Evolutionary conservation across 257 asterid species (phyloP).

Genomic region (Capsicum rhomboideum): DNA sequence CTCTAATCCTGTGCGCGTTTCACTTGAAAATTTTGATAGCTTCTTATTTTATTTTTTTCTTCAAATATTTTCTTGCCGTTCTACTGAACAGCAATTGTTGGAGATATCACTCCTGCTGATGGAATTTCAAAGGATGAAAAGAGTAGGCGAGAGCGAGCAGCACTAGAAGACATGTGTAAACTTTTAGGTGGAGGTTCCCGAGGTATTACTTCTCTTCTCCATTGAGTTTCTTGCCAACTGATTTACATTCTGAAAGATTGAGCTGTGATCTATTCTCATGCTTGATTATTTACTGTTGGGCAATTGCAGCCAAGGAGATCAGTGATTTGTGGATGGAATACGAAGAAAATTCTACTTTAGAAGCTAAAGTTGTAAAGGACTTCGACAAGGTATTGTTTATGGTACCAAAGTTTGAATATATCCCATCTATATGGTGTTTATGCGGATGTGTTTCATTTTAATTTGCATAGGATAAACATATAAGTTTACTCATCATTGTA

Average conservation of each 20-base stretch:
- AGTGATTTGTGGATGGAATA: slow-evolving; percentile 89
- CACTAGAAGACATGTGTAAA: slow-evolving; percentile 76
- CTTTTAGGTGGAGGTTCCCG: slow-evolving; percentile 85
- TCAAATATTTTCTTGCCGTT: not conserved
- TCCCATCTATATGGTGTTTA: not conserved
- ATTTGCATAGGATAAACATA: not conserved
- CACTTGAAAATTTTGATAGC: not conserved
- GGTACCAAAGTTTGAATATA: not conserved
- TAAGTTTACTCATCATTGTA: not conserved
- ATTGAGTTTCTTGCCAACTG: slow-evolving; percentile 1
- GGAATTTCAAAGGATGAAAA: slow-evolving; percentile 88
- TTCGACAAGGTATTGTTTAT: slow-evolving; percentile 68
- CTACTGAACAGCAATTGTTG: slow-evolving; percentile 66
- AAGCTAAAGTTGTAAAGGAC: slow-evolving; percentile 95
- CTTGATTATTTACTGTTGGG: slow-evolving; percentile 6
- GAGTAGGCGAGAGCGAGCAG: slow-evolving; percentile 74
- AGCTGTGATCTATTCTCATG: slow-evolving; percentile 7
- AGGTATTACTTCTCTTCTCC: slow-evolving; percentile 34
- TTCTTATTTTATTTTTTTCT: not conserved
- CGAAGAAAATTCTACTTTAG: slow-evolving; percentile 71
- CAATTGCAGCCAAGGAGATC: slow-evolving; percentile 75
- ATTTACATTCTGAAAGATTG: not conserved
- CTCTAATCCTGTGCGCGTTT: not conserved
- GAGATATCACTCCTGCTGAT: slow-evolving; percentile 89
- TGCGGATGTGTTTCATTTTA: not conserved